Conservation (phyloP, 495 filamentous ascomycete species). For the Jackrogersella multiformis region DNA sequence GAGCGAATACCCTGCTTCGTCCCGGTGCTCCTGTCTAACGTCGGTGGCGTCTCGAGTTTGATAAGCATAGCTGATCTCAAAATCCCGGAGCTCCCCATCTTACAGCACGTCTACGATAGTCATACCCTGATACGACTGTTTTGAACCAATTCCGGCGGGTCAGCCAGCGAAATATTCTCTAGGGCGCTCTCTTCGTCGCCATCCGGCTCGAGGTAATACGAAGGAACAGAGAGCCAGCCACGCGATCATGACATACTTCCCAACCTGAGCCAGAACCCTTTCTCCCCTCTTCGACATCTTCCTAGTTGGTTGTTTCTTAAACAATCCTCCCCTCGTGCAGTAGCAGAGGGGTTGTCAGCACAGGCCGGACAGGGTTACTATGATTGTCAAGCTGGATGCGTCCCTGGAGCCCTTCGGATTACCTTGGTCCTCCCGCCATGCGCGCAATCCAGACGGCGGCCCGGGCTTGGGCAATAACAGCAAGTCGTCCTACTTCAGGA, state of each 20-base stretch:
- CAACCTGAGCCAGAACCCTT: conserved; percentile 23
- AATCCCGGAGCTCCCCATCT: neutral
- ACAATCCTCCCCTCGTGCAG: neutral
- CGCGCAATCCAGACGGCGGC: conserved; percentile 14
- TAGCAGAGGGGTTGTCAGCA: conserved; percentile 4
- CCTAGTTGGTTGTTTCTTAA: conserved; percentile 1
- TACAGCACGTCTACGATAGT: conserved; percentile 2
- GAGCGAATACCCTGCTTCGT: neutral
- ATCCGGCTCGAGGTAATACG: conserved; percentile 1
- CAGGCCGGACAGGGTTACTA: conserved; percentile 21
- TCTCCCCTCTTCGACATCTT: conserved; percentile 2
- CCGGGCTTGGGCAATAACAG: conserved; percentile 18
- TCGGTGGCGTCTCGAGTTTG: conserved; percentile 12
- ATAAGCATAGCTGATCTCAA: conserved; percentile 18
- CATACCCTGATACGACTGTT: conserved; percentile 2
- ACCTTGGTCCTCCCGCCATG: conserved; percentile 26
- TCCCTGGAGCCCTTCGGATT: conserved; percentile 35
- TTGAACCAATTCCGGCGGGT: neutral
- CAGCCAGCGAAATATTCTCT: neutral
- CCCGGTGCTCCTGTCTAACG: neutral
- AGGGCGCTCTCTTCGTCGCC: neutral
- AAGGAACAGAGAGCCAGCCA: conserved; percentile 10
- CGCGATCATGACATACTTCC: conserved; percentile 42
- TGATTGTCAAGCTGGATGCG: conserved; percentile 35
- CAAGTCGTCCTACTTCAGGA: conserved; percentile 29